Evolutionary conservation across 2,329 filamentous ascomycete genomes (phyloP).

Genomic region (Xylaria sp.): DNA sequence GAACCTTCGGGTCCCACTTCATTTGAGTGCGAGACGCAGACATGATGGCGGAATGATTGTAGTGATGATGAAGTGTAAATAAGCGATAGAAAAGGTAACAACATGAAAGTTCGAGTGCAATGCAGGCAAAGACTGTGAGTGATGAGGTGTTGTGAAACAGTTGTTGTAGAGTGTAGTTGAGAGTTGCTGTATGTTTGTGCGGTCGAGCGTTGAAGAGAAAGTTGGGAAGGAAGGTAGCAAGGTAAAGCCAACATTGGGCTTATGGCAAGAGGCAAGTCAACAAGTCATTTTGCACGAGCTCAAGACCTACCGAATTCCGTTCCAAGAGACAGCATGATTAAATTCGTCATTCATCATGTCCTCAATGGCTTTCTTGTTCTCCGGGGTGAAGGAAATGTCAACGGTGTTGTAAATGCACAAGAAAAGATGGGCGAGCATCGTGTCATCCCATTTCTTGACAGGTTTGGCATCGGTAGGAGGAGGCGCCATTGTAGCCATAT

Average conservation of each 20-base stretch:
- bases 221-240: conserved; percentile 10
- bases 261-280: conserved; percentile 19
- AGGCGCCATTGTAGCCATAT: conserved; percentile 23
- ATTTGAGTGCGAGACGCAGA: conserved; percentile 10
- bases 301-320: conserved; percentile 51
- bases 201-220: background rate
- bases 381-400: conserved; percentile 34
- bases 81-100: background rate
- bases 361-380: conserved; percentile 41
- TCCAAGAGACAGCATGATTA: conserved; percentile 48
- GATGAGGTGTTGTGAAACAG: background rate
- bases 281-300: conserved; percentile 13
- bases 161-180: background rate
- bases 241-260: background rate
- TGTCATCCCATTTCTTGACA: conserved; percentile 39
- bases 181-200: background rate
- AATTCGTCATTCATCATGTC: conserved; percentile 37
- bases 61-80: background rate
- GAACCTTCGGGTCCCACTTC: conserved; percentile 31
- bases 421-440: conserved; percentile 39
- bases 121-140: background rate
- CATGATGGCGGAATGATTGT: conserved; percentile 12
- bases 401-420: conserved; percentile 39
- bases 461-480: background rate
- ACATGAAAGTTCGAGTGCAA: background rate